Conservation (phyloP, 2,329 filamentous ascomycete genomes). For the Claviceps sp. region DNA sequence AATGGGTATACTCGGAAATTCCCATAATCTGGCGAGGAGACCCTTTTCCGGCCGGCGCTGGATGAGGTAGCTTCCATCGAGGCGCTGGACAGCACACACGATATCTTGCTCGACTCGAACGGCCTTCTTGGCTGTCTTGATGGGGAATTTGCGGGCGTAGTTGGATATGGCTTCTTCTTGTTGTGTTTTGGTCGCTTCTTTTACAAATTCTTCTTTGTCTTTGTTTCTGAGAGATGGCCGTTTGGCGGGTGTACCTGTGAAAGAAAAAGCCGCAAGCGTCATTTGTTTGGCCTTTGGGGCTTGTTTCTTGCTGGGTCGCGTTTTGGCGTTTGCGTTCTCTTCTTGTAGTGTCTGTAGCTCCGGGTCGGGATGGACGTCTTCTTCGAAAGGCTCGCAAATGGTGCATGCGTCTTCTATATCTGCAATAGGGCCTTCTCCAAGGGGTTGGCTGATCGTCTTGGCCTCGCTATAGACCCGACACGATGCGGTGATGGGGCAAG, state of each 20-base stretch:
- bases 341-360: conserved; percentile 6
- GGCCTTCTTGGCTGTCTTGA: conserved; percentile 37
- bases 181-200: conserved; percentile 12
- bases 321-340: neutral
- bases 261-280: conserved; percentile 23
- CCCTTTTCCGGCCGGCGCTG: conserved; percentile 39
- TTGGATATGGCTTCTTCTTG: conserved; percentile 25
- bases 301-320: conserved; percentile 7
- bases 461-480: conserved; percentile 39
- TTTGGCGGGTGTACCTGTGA: conserved; percentile 11
- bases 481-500: conserved; percentile 36
- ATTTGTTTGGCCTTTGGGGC: conserved; percentile 14
- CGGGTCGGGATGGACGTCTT: conserved; percentile 14
- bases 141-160: conserved; percentile 37
- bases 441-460: conserved; percentile 17
- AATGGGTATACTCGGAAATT: conserved; percentile 35
- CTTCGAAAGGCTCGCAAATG: conserved; percentile 34
- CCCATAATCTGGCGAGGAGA: conserved; percentile 41
- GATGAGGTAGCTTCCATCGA: conserved; percentile 32
- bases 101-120: conserved; percentile 37
- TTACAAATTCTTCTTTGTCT: neutral
- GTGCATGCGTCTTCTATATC: conserved; percentile 40
- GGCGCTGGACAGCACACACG: conserved; percentile 36
- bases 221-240: neutral
- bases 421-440: conserved; percentile 6